Conservation (phyloP, 306 rosid genomes). For the Pterocarpus macrocarpus region DNA sequence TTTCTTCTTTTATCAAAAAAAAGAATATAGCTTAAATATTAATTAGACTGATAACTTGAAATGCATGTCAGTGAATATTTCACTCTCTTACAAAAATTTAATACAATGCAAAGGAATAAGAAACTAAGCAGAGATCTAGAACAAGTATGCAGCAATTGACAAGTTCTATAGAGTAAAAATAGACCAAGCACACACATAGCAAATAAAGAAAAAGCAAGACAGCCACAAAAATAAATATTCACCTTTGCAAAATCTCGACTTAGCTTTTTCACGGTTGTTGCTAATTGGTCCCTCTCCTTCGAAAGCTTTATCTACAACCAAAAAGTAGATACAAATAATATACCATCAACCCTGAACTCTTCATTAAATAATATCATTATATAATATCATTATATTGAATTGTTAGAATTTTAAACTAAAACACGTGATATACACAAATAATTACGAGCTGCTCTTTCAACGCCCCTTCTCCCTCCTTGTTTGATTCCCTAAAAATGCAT, state of each 20-base stretch:
- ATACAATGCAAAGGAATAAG: neutral
- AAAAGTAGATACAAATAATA: conserved; percentile 20
- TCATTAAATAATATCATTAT: conserved; percentile 3
- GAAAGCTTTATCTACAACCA: conserved; percentile 69
- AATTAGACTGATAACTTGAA: neutral
- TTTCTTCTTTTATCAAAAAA: too few relatives aligned
- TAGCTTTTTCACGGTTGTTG: conserved; percentile 74
- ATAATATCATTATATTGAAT: conserved; percentile 18
- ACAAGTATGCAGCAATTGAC: conserved; percentile 7
- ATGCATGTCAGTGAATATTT: neutral
- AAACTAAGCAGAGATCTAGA: neutral
- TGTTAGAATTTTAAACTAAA: neutral
- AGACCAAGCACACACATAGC: neutral
- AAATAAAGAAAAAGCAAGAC: conserved; percentile 26
- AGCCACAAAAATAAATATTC: conserved; percentile 25
- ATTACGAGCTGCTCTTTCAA: neutral
- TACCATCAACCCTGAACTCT: neutral
- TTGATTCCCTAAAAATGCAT: conserved; percentile 10
- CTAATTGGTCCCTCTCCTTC: conserved; percentile 78
- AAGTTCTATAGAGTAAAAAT: neutral
- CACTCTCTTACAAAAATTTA: neutral
- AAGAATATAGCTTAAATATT: neutral
- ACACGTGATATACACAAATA: neutral
- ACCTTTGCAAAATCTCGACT: conserved; percentile 93
- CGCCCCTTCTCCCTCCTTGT: conserved; percentile 20